These are phyloP conservation scores for Candolleomyces efflorescens DNA, from an alignment of 768 basidiomycete species.

Conservation along the genomic window DNA sequence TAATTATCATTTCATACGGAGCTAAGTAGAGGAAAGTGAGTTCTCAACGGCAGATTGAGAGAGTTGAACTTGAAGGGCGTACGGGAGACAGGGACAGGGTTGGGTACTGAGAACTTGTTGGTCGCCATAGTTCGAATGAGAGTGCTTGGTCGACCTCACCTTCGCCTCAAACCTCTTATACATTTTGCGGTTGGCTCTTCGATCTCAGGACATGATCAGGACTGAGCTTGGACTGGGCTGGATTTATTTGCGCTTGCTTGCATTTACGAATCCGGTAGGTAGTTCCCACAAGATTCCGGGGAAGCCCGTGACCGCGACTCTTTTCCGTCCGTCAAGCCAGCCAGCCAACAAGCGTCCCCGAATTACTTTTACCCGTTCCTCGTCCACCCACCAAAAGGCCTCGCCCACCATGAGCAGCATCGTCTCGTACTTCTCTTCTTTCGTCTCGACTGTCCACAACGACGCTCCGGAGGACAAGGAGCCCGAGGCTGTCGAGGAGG, in stretches of 20 bases:
- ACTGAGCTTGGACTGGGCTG: too few relatives aligned
- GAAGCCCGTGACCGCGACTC: conserved; percentile 9
- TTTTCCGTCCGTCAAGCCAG: not conserved
- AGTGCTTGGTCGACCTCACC: too few relatives aligned
- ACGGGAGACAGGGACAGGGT: too few relatives aligned
- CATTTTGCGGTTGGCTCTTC: too few relatives aligned
- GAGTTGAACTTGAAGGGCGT: too few relatives aligned
- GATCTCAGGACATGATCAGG: too few relatives aligned
- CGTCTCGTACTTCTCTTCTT: conserved; percentile 41
- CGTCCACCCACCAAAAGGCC: not conserved
- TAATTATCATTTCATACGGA: too few relatives aligned
- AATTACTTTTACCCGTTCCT: not conserved
- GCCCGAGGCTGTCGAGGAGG: conserved; percentile 29
- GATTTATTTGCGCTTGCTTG: not conserved
- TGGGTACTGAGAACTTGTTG: too few relatives aligned
- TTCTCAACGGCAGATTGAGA: too few relatives aligned
- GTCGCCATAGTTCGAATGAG: too few relatives aligned
- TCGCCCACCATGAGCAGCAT: conserved; percentile 33
- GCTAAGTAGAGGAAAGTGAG: too few relatives aligned
- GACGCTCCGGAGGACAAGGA: conserved; percentile 42
- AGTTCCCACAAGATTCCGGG: conserved; percentile 6
- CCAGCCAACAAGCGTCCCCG: not conserved
- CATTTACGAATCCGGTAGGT: not conserved
- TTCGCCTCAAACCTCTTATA: too few relatives aligned
- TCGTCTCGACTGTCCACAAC: conserved; percentile 37